Base-by-base conservation (phyloP, 257 asterid species). In the Solanum chiquidenum region DNA sequence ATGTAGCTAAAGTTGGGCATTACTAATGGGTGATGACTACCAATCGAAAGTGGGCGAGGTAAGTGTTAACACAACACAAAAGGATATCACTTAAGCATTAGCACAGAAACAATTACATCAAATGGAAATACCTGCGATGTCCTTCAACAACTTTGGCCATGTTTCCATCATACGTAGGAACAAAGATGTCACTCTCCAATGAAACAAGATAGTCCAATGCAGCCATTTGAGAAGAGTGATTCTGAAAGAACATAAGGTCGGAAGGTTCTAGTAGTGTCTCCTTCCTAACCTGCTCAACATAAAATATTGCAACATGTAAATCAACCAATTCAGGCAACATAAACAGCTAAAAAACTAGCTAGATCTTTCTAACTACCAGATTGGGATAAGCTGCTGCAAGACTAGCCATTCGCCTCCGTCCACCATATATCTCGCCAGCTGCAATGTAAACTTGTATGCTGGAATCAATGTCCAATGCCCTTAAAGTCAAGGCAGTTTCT, bases 131-230 rank as follows among this genome's bases (percentile, higher is more conserved):
- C 99, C 99, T 96, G 89, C 99, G 98, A 90, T 96, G 99, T 31
- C 99, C 99, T 95, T 96, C 99, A 75, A 97, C 99, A 79, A 97
- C 99, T 94, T 95, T 97, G 83, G 99, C 99, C 99, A 97, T 97
- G 90, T 97, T 97, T 71, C 99, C 99, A 83, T 96, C 99, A 84
- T 97, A 97, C 9, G 99, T 97, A 71, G 99, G 99, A 86, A 94
- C 96, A 89, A 96, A 97, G 75, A 96, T 94, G 89, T 97, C 98
- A 83, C 99, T 97, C 92, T 97, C 98, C 71, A 96, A 90, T 9
- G 99, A 97, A 86, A 97, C 99, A n/a, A 97, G 98, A 92, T 97
- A 97, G 89, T 97, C 99, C 38, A 97, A 89, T 18, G 99, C 99
- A 25, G 99, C 99, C 99, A 97, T 97, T 88, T 97, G 99, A 37